A percentile compares a stretch with the other conserved stretches of the same genome.
Conservation (phyloP, 768 basidiomycete genomes). For the Sarcomyxa edulis region DNA sequence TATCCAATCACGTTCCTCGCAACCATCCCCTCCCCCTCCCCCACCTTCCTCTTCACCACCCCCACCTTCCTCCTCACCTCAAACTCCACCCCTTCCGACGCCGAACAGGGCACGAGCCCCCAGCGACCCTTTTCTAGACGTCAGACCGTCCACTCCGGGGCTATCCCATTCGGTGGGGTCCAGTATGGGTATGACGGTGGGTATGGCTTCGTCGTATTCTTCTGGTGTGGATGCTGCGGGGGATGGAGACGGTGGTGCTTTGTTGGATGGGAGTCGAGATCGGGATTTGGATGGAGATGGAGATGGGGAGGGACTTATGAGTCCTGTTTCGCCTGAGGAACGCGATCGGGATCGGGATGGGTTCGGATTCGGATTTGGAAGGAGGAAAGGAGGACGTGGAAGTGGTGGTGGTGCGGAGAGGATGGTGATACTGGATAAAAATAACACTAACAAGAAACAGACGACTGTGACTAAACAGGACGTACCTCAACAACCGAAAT, state of each 20-base stretch:
- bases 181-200: no score
- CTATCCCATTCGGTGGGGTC: conserved; percentile 51
- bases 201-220: conserved; percentile 45
- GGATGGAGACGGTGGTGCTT: conserved; percentile 5
- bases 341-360: no score
- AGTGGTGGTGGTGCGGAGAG: no score
- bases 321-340: no score
- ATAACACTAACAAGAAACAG: conserved; percentile 23
- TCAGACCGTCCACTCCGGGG: conserved; percentile 55
- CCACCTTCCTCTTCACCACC: conserved; percentile 3
- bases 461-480: conserved; percentile 29
- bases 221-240: no score
- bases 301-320: no score
- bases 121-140: conserved; percentile 79
- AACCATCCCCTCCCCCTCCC: background rate
- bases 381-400: no score
- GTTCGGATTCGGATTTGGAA: no score
- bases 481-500: conserved; percentile 34
- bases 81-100: conserved; percentile 48
- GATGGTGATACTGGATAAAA: no score
- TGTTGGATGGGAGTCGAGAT: no score
- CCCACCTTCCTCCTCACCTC: conserved; percentile 14
- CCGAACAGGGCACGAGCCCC: conserved; percentile 68
- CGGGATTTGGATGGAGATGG: no score
- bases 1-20: background rate